Base-by-base conservation (phyloP, 73 alveolate species). In the Paramecium primaurelia region DNA sequence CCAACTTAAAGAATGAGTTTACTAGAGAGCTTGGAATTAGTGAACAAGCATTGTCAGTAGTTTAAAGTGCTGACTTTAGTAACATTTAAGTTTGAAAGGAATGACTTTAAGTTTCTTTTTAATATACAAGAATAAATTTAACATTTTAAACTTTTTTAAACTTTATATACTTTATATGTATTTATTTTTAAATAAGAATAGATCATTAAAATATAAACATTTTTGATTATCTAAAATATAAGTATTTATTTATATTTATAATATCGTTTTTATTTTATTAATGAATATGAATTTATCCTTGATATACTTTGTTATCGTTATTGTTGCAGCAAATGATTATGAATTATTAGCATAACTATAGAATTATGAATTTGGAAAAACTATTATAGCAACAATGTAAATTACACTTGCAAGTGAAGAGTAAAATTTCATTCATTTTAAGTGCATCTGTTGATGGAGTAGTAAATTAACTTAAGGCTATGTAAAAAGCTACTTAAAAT, bases 291-390 rank as follows among this genome's bases (percentile, higher is more conserved):
- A 73, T 14, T 30, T 73, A 40, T 73, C 40, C 10, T 8, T 44
- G 18, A 80, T 80, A 9, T 25, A 45, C 54, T 45, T 36, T 4
- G 3, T 80, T 8, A 14, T 80, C 12, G 2, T 40, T 49, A 6
- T 80, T 20, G 91, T 47, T 2, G 18, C 9, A 25, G 71, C 77
- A 22, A 80, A 80, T 80, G 91, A 80, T 47, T 80, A 45, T 22
- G 91, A 80, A 40, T 26, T 80, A 45, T 80, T 80, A 45, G 36
- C 47, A n/a, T 22, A 18, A 44, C 32, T 80, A 0, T 32, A 59
- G 11, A 25, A 80, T 32, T 80, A 45, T 49, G 91, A 80, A 26
- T 80, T 80, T 45, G 91, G 91, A 26, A 80, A 80, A 80, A 80
- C 91, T 47, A 80, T 80, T 45, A 80, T 80, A 26, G 91, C 91